These are phyloP conservation scores for Punica granatum DNA, from an alignment of 345 rosid genomes.

Conservation along the genomic window DNA sequence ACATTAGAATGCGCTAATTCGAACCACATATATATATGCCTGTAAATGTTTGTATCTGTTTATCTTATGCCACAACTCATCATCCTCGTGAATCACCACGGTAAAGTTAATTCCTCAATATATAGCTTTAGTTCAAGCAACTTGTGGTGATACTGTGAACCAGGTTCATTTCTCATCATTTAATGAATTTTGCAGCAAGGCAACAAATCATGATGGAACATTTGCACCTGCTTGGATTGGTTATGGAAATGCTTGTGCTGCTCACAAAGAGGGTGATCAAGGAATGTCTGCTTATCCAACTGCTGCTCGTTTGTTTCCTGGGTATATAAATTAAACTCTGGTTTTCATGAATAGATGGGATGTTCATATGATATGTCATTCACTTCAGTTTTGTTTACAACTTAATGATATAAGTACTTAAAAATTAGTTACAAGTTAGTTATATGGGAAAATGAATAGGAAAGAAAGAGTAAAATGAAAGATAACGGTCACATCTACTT, in stretches of 20 bases:
- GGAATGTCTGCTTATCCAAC: slow-evolving; percentile 95
- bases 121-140: background rate
- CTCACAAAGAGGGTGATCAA: slow-evolving; percentile 91
- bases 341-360: background rate
- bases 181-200: slow-evolving; percentile 58
- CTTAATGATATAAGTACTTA: too few relatives aligned
- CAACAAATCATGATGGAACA: slow-evolving; percentile 70
- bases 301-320: slow-evolving; percentile 94
- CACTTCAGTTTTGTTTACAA: background rate
- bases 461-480: too few relatives aligned
- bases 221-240: slow-evolving; percentile 95
- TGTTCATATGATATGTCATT: background rate
- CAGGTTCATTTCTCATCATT: slow-evolving; percentile 1
- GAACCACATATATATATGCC: too few relatives aligned
- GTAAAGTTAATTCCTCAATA: too few relatives aligned
- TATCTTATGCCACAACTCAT: too few relatives aligned
- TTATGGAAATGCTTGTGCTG: slow-evolving; percentile 84
- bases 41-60: too few relatives aligned
- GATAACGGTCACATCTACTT: too few relatives aligned
- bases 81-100: too few relatives aligned
- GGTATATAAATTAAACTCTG: slow-evolving; percentile 33
- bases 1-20: too few relatives aligned
- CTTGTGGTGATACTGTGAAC: background rate
- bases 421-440: too few relatives aligned
- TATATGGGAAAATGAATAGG: too few relatives aligned